Base-by-base conservation (phyloP, 192 early-diverging fungal genomes). In the Coemansia aciculifera region DNA sequence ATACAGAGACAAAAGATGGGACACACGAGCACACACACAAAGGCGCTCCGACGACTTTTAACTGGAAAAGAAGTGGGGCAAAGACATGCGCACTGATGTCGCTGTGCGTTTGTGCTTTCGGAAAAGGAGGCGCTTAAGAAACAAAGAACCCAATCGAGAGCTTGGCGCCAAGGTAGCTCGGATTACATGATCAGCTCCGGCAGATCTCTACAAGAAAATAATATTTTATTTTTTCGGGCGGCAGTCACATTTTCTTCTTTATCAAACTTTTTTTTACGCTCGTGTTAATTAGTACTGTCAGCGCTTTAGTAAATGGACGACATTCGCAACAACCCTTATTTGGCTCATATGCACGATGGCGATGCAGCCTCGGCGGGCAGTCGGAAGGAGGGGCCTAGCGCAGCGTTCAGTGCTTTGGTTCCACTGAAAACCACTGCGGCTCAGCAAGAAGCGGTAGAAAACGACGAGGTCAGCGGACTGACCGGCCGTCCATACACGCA, bases 401-500 rank as follows among this genome's bases (percentile, higher is more conserved):
- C 54, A 31, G 69, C 81, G 6, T 83, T 78, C 63, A 67, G 66
- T 49, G 62, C 69, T 15, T 69, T 83, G 39, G 70, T 62, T 17
- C 72, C 81, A 8, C 68, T 69, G 27, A 62, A 72, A 49, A 78
- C 81, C 15, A 99, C 94, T 2, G 90, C 91, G 9, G 88, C 76
- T 44, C 90, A 97, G 72, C 95, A 93, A 31, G 92, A 91, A 73
- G 83, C 81, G 15, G 74, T 86, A 19, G 96, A 98, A 71, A 82
- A 92, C 44, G 90, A 86, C 38, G 36, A 60, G 6, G 60, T 73
- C 69, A 99, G 95, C 84, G 90, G 89, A 15, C 95, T 94, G 72
- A 98, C 89, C 1, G 89, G 89, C 13, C 86, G 86, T 51, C 76
- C 87, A 17, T 98, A 89, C 81, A 88, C 90, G 24, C 85, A 90